These are phyloP conservation scores for Geranium brycei DNA, from an alignment of 345 rosid species.

Conservation along the genomic window DNA sequence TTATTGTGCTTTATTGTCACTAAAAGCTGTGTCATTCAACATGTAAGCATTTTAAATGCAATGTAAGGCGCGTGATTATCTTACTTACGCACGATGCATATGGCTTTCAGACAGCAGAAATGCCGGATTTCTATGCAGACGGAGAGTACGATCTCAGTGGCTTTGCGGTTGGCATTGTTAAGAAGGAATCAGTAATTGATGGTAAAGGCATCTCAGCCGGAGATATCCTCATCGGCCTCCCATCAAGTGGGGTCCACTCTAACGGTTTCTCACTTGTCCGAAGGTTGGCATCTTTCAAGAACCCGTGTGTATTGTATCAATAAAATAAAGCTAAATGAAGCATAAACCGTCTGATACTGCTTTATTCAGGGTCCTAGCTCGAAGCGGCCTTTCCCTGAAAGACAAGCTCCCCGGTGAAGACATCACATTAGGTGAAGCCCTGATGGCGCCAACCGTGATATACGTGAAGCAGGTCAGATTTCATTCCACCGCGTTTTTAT, in stretches of 20 bases:
- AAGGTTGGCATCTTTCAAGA: slow-evolving; percentile 25
- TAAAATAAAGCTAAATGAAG: not conserved
- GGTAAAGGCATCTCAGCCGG: slow-evolving; percentile 72
- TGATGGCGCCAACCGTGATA: slow-evolving; percentile 87
- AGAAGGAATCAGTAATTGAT: slow-evolving; percentile 63
- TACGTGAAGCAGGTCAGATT: slow-evolving; percentile 73
- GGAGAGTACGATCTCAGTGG: slow-evolving; percentile 93
- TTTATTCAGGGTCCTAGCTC: slow-evolving; percentile 47
- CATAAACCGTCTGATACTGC: not conserved
- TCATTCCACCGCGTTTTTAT: not conserved
- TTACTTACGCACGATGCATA: not conserved
- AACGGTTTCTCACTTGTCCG: slow-evolving; percentile 91
- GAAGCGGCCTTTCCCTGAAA: slow-evolving; percentile 47
- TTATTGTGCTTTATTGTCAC: not conserved
- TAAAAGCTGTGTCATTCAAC: not conserved
- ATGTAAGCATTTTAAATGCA: too few species aligned
- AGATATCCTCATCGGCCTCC: slow-evolving; percentile 73
- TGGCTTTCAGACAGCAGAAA: slow-evolving; percentile 73
- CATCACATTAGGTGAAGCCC: slow-evolving; percentile 56
- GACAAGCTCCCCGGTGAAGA: slow-evolving; percentile 63
- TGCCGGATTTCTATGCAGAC: slow-evolving; percentile 77
- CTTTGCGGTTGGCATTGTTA: slow-evolving; percentile 81
- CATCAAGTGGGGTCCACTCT: slow-evolving; percentile 90
- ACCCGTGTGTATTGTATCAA: not conserved
- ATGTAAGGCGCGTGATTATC: not conserved